Base-by-base conservation (phyloP, 768 basidiomycete species). In the Phallus indusiatus region DNA sequence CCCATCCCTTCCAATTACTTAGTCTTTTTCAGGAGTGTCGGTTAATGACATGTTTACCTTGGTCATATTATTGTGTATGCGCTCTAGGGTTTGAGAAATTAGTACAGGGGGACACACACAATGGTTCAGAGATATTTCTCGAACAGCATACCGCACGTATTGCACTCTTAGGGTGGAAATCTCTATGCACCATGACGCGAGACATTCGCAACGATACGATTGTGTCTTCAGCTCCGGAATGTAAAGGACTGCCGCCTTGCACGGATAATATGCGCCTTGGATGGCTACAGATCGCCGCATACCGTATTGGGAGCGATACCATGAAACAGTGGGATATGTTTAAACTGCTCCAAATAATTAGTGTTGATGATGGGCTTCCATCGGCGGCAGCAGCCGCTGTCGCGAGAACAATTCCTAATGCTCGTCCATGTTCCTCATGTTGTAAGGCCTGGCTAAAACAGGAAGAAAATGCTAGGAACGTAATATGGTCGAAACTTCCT, bases 401-500 rank as follows among this genome's bases (percentile, higher is more conserved):
- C 8, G 9, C 8, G 16, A 62, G 53, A 37, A 63, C 11, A 55
- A 61, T 52, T 54, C 49, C 24, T 51, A 59, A 20, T 52, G 56
- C 6, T 64, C 54, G 10, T 51, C 53, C 49, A 47, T 68, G 54
- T 20, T 48, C 16, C 60, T 51, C 17, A 22, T 66, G 56, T 65
- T 60, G 60, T 3, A 59, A 21, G 36, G 58, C 11, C 48, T 64
- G 61, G 65, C 55, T 61, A 46, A 47, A 33, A 37, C 16, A 12
- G 16, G 49, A 65, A 14, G 21, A 34, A 1, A 49, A 56, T 16
- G 65, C 48, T 21, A 55, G 59, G 35, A 42, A 63, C 35, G 53
- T 21, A 7, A 34, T 65, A 6, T 70, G 67, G 67, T 46, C 63
- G 9, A 33, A 59, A 10, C 54, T 68, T 8, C 65, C 69, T 8